Conservation (phyloP, 2,329 filamentous ascomycete species). For the Botrytis byssoidea region DNA sequence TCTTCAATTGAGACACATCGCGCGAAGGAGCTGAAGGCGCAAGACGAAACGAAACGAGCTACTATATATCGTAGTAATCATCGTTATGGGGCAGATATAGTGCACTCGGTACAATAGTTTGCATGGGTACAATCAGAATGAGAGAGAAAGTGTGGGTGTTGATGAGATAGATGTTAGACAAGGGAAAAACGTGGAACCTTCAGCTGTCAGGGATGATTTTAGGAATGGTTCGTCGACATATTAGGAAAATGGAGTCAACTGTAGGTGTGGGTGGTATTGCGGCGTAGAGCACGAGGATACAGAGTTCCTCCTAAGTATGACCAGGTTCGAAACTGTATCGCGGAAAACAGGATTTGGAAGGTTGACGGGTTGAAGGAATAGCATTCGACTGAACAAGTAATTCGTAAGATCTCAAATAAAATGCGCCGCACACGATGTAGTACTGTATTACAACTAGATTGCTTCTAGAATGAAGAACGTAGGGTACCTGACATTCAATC, state of each 20-base stretch:
- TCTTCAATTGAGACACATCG: slow-evolving; percentile 1
- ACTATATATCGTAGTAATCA: neutral
- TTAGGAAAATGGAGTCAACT: neutral
- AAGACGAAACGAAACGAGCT: neutral
- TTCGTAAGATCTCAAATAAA: slow-evolving; percentile 15
- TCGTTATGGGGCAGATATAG: neutral
- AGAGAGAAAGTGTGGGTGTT: neutral
- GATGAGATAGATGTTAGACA: slow-evolving; percentile 1
- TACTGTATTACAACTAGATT: neutral
- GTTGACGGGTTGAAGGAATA: slow-evolving; percentile 1
- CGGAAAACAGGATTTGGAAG: slow-evolving; percentile 5
- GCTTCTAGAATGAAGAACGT: slow-evolving; percentile 15
- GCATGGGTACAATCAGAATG: neutral
- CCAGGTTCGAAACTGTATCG: neutral
- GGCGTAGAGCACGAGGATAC: slow-evolving; percentile 19
- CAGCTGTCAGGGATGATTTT: slow-evolving; percentile 15
- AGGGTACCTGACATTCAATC: neutral
- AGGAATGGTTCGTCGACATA: neutral
- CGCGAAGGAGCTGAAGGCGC: slow-evolving; percentile 6
- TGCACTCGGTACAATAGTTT: neutral
- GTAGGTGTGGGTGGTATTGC: slow-evolving; percentile 8
- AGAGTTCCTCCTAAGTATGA: slow-evolving; percentile 1
- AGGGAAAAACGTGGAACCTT: slow-evolving; percentile 10
- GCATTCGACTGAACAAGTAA: neutral
- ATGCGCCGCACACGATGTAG: slow-evolving; percentile 17